phyloP scores from a whole-genome alignment of 352 stramenopile species.

The Saprolegnia parasitica region DNA sequence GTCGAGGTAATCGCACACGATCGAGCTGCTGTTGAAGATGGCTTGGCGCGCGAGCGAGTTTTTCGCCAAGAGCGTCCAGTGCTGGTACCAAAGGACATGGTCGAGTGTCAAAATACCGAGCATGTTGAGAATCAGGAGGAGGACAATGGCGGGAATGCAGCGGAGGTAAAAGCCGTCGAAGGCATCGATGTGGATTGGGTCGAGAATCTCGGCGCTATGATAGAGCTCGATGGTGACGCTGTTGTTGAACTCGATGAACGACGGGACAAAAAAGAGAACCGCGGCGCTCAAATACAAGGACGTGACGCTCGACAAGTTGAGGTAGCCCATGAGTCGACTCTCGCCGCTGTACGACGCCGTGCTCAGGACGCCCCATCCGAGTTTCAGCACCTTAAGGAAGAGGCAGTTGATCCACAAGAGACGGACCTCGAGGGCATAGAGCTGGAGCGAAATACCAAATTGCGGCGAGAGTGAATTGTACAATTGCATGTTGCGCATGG shows the following conservation, averaged over 20 bases:
- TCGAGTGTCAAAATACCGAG: background rate
- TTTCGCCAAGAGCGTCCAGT: background rate
- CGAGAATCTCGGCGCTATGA: background rate
- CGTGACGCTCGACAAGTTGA: constrained; percentile 21
- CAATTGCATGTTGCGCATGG: background rate
- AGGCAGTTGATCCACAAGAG: constrained; percentile 18
- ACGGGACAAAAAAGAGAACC: background rate
- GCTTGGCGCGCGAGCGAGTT: constrained; percentile 18
- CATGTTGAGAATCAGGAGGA: constrained; percentile 2
- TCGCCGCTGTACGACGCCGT: background rate
- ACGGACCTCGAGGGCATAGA: background rate
- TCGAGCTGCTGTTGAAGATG: constrained; percentile 13
- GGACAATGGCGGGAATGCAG: background rate
- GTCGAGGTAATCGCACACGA: constrained; percentile 11
- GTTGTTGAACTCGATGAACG: constrained; percentile 22
- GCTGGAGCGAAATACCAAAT: background rate
- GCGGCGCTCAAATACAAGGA: constrained; percentile 9
- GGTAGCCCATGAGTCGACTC: constrained; percentile 4
- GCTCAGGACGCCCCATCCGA: background rate
- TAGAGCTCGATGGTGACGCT: background rate
- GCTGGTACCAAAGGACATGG: background rate
- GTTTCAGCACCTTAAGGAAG: constrained; percentile 1
- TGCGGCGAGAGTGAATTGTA: background rate
- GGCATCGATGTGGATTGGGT: background rate
- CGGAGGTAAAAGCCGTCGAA: constrained; percentile 22